Base-by-base conservation (phyloP, 441 rosid species). In the Omphalea diandra region DNA sequence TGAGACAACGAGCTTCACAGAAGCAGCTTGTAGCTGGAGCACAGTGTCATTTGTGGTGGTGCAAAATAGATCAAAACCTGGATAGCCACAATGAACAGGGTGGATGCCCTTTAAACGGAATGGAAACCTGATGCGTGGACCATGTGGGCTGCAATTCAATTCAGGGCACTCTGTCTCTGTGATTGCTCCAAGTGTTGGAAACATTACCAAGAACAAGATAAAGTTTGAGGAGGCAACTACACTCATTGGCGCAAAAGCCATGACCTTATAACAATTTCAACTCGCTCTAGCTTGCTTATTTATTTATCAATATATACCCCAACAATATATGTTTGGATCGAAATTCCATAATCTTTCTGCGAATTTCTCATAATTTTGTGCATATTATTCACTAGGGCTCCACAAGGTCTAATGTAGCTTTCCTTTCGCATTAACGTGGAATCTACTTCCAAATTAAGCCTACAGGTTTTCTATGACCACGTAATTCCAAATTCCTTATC, bases 1-100 rank as follows among this genome's bases (percentile, higher is more conserved):
- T 12, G 49, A 27, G 31, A 79, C 47, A 35, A 26, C 41, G 27
- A 79, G 55, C 27, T 32, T 75, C 20, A 65, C 66, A 4, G 72
- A 69, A 32, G 50, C 31, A 33, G 77, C n/a, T n/a, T n/a, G 79
- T 17, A 75, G 72, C 46, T 68, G 52, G 0, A 79, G 63, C 59
- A 72, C 14, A 5, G 76, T 74, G 12, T 63, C 43, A 3, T 72
- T 75, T n/a, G 44, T 24, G 0, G 32, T 32, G 2, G 74, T 36
- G 60, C 80, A 60, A 22, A 80, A 63, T 5, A 82, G 69, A 22
- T 67, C 68, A 50, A 82, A 79, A 10, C 72, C 75, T 24, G 76
- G 74, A 54, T 20, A 75, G 14, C 82, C 79, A 60, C 74, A 75
- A 61, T 55, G 22, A 8, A 33, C n/a, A n/a, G n/a, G 73, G 26